phyloP scores from a whole-genome alignment of 2,329 filamentous ascomycete species.

The Microsporum canis region DNA sequence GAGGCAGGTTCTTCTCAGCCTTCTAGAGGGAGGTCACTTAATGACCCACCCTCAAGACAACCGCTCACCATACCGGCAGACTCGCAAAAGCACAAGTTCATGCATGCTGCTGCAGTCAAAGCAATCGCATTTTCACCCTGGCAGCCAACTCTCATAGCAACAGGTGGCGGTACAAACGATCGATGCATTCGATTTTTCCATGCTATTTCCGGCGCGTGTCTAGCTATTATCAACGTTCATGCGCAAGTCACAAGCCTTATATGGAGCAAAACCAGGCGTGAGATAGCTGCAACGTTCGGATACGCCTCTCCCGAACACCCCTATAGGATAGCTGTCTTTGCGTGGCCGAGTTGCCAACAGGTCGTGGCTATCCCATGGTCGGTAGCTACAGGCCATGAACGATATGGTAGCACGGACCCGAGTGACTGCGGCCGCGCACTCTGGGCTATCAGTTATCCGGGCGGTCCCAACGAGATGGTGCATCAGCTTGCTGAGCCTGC shows the following conservation, averaged over 20 bases:
- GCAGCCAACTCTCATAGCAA: constrained; percentile 76
- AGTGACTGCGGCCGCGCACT: constrained; percentile 48
- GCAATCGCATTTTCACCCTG: constrained; percentile 95
- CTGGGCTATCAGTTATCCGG: constrained; percentile 77
- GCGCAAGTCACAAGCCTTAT: constrained; percentile 89
- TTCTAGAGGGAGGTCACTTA: background rate
- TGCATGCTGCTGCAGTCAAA: constrained; percentile 81
- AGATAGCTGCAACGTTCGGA: constrained; percentile 88
- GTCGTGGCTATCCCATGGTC: constrained; percentile 78
- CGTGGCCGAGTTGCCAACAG: constrained; percentile 83
- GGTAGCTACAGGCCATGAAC: constrained; percentile 36
- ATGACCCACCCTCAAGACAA: background rate
- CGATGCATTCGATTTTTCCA: constrained; percentile 95
- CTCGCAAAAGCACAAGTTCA: constrained; percentile 59
- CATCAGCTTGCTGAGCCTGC: background rate
- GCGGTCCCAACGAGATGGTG: constrained; percentile 38
- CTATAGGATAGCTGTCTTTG: constrained; percentile 81
- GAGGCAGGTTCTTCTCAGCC: background rate
- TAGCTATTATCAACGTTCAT: constrained; percentile 83
- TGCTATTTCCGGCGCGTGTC: constrained; percentile 64
- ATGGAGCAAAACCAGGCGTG: constrained; percentile 74
- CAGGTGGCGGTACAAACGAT: constrained; percentile 87
- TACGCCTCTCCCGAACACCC: constrained; percentile 85
- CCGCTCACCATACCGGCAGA: constrained; percentile 44
- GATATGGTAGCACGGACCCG: constrained; percentile 16